Percentiles rank a stretch among this genome's conserved stretches.
Evolutionary conservation across 805 yeast genomes (phyloP).

Genomic region (Myxozyma melibiosi): DNA sequence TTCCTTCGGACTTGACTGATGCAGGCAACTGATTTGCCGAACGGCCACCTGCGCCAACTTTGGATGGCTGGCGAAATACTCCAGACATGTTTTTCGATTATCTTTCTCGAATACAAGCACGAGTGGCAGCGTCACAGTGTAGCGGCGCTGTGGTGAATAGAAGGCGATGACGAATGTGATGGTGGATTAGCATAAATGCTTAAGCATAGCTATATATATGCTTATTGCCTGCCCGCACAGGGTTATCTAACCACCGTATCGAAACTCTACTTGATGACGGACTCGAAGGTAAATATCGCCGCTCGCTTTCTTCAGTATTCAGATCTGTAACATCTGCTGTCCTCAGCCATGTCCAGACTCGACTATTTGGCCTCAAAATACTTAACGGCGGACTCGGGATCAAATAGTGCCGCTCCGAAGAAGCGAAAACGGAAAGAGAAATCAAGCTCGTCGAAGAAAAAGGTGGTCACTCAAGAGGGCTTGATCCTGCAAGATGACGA

Average conservation of each 20-base stretch:
- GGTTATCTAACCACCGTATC: slow-evolving; percentile 1
- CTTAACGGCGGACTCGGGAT: slow-evolving; percentile 37
- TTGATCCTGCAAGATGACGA: slow-evolving; percentile 36
- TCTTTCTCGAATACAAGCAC: too few relatives aligned
- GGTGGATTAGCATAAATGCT: not conserved
- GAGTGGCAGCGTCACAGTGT: not conserved
- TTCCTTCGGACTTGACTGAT: slow-evolving; percentile 6
- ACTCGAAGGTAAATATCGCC: not conserved
- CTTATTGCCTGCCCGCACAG: not conserved
- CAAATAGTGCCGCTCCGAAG: slow-evolving; percentile 33
- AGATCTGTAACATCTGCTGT: not conserved
- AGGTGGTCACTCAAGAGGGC: slow-evolving; percentile 13
- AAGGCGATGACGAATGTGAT: not conserved
- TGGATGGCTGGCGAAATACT: slow-evolving; percentile 14
- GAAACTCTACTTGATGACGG: not conserved
- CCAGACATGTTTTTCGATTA: slow-evolving; percentile 20
- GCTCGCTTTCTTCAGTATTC: too few relatives aligned
- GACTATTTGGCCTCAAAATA: slow-evolving; percentile 53
- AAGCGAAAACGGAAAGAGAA: slow-evolving; percentile 36
- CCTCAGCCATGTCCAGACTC: slow-evolving; percentile 47
- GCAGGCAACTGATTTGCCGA: slow-evolving; percentile 2
- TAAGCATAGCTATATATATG: not conserved
- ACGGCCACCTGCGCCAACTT: slow-evolving; percentile 5
- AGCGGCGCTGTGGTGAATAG: not conserved
- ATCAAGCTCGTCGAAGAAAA: slow-evolving; percentile 8